A percentile compares a stretch with the other conserved stretches of the same genome.
phyloP scores from a whole-genome alignment of 2,329 filamentous ascomycete species.

The Blastomyces parvus region DNA sequence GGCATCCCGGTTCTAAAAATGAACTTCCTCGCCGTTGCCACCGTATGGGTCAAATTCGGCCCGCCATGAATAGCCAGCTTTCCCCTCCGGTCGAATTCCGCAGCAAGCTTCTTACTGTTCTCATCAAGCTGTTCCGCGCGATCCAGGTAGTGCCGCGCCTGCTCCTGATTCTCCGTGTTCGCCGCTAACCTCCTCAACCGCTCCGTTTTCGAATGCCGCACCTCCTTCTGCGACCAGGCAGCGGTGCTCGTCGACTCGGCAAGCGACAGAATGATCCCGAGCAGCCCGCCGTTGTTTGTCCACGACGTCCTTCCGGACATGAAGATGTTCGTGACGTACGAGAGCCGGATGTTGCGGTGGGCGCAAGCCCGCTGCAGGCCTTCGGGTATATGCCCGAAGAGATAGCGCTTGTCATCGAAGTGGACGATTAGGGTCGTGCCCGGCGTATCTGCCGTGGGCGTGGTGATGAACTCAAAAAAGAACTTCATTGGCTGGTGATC shows the following conservation, averaged over 20 bases:
- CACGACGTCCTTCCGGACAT: conserved; percentile 69
- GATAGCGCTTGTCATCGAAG: conserved; percentile 71
- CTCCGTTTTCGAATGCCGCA: conserved; percentile 31
- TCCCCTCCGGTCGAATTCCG: conserved; percentile 14
- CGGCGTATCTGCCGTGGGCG: conserved; percentile 78
- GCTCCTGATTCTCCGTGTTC: conserved; percentile 29
- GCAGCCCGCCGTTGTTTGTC: conserved; percentile 66
- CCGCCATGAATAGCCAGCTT: conserved; percentile 64
- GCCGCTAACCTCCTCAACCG: conserved; percentile 10
- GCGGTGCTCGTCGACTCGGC: conserved; percentile 54
- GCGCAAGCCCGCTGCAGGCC: conserved; percentile 70
- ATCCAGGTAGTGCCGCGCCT: conserved; percentile 19
- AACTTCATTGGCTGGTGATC: conserved; percentile 52
- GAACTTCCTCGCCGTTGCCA: conserved; percentile 77
- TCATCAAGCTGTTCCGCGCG: conserved; percentile 19
- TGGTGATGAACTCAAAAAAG: conserved; percentile 64
- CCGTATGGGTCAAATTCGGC: conserved; percentile 61
- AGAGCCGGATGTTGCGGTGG: conserved; percentile 56
- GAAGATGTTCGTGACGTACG: conserved; percentile 67
- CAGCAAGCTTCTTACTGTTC: conserved; percentile 11
- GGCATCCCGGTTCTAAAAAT: conserved; percentile 77
- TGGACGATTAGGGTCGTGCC: conserved; percentile 70
- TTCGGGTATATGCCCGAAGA: conserved; percentile 75
- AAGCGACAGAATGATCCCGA: conserved; percentile 76
- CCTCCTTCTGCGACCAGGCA: conserved; percentile 37